These are phyloP conservation scores for Fusarium fujikuroi DNA, from an alignment of 2,329 filamentous ascomycete species.

Conservation along the genomic window DNA sequence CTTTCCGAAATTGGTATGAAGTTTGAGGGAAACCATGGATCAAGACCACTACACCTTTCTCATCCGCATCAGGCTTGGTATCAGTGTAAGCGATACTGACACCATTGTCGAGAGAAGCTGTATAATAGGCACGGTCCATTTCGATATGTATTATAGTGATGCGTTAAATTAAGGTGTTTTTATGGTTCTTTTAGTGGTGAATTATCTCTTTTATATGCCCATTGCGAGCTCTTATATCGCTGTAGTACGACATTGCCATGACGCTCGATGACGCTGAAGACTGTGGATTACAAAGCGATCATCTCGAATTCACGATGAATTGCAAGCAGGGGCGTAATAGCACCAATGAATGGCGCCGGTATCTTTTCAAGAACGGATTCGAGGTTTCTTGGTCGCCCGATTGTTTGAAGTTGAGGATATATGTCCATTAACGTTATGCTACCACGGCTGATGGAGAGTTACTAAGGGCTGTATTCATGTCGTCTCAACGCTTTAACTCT, in stretches of 20 bases:
- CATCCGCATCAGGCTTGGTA: background rate
- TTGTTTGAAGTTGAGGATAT: too few relatives aligned
- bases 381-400: background rate
- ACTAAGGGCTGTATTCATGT: accelerated
- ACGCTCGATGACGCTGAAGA: conserved; percentile 28
- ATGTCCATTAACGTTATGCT: accelerated
- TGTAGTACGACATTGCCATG: background rate
- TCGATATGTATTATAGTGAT: background rate
- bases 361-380: background rate
- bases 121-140: conserved; percentile 14
- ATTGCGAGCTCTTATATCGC: background rate
- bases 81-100: conserved; percentile 19
- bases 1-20: conserved; percentile 22
- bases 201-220: too few relatives aligned
- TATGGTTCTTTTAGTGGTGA: background rate
- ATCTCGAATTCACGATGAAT: background rate
- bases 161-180: accelerated
- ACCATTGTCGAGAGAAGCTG: background rate
- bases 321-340: accelerated
- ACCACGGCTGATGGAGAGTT: accelerated
- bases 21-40: conserved; percentile 24
- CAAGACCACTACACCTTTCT: conserved; percentile 15
- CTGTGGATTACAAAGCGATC: conserved; percentile 12
- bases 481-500: background rate
- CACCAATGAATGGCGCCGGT: background rate